phyloP scores from a whole-genome alignment of 1,139 yeast genomes.

The Lodderomyces metapsilosis region DNA sequence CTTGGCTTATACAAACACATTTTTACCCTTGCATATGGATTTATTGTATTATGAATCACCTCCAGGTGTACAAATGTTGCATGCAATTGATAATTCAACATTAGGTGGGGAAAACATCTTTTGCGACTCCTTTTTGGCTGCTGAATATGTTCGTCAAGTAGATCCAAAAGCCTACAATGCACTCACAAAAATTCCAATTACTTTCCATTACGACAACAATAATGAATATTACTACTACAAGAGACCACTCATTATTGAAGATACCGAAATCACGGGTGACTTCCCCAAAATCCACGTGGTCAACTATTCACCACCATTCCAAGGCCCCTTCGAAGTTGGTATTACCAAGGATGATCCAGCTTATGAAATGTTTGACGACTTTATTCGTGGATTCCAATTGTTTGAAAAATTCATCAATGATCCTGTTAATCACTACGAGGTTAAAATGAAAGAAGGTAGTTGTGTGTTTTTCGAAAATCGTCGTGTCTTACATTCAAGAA shows the following conservation, averaged over 20 bases:
- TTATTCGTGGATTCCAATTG: conserved; percentile 54
- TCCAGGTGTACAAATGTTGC: conserved; percentile 77
- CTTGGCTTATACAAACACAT: conserved; percentile 68
- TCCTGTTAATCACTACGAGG: conserved; percentile 53
- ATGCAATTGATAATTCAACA: conserved; percentile 61
- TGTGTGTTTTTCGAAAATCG: conserved; percentile 76
- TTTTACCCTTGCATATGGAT: conserved; percentile 80
- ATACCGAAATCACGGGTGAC: conserved; percentile 31
- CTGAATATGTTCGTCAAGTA: conserved; percentile 46
- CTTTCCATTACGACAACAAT: conserved; percentile 68
- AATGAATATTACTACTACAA: conserved; percentile 63
- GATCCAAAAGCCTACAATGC: conserved; percentile 70
- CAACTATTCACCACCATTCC: conserved; percentile 84
- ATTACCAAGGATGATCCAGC: conserved; percentile 31
- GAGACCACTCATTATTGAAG: conserved; percentile 67
- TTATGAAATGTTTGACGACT: conserved; percentile 29
- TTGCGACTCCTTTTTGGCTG: conserved; percentile 76
- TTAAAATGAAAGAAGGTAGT: conserved; percentile 59
- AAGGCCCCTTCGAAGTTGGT: conserved; percentile 71
- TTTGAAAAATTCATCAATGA: conserved; percentile 63
- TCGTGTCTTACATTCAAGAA: conserved; percentile 69
- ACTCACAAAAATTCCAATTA: conserved; percentile 60
- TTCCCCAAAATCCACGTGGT: conserved; percentile 51
- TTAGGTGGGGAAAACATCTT: conserved; percentile 71
- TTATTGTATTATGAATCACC: conserved; percentile 78